A percentile compares a stretch with the other conserved stretches of the same genome.
These are phyloP conservation scores for Pseudogymnoascus sp. DNA, from an alignment of 2,329 filamentous ascomycete species.

Conservation along the genomic window DNA sequence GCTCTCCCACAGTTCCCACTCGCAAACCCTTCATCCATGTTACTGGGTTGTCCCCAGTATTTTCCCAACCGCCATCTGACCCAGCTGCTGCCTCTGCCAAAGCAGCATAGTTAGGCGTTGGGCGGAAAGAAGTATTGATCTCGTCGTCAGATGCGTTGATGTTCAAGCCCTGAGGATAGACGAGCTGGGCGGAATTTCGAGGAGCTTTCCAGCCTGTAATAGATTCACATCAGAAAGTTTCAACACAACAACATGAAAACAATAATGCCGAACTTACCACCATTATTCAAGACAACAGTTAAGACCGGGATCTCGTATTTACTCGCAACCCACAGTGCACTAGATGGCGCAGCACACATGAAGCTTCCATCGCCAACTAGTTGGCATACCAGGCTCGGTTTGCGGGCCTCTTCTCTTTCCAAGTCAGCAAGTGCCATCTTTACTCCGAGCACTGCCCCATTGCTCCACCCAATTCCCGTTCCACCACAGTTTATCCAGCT, in stretches of 20 bases:
- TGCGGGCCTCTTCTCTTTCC: constrained; percentile 34
- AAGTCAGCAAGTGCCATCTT: constrained; percentile 36
- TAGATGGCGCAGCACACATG: constrained; percentile 47
- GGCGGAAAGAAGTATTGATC: constrained; percentile 54
- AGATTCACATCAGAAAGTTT: constrained; percentile 13
- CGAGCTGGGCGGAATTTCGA: constrained; percentile 47
- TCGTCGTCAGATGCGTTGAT: constrained; percentile 52
- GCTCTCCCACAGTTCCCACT: constrained; percentile 10
- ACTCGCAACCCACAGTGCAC: constrained; percentile 49
- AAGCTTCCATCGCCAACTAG: constrained; percentile 53
- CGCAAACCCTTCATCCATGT: constrained; percentile 12
- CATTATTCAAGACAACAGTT: constrained; percentile 51
- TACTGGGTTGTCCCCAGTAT: background rate
- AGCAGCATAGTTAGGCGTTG: constrained; percentile 50
- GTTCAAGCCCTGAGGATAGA: constrained; percentile 50
- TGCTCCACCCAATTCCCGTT: constrained; percentile 47
- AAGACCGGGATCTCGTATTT: constrained; percentile 48
- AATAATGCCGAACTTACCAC: constrained; percentile 33
- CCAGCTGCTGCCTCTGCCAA: constrained; percentile 54
- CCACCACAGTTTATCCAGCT: constrained; percentile 48
- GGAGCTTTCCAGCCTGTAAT: constrained; percentile 53
- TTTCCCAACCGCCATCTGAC: constrained; percentile 28
- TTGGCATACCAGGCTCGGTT: constrained; percentile 46
- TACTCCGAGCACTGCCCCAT: constrained; percentile 43
- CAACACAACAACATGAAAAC: too few relatives aligned